These are phyloP conservation scores for Xylaria grammica DNA, from an alignment of 495 filamentous ascomycete genomes.

Conservation along the genomic window DNA sequence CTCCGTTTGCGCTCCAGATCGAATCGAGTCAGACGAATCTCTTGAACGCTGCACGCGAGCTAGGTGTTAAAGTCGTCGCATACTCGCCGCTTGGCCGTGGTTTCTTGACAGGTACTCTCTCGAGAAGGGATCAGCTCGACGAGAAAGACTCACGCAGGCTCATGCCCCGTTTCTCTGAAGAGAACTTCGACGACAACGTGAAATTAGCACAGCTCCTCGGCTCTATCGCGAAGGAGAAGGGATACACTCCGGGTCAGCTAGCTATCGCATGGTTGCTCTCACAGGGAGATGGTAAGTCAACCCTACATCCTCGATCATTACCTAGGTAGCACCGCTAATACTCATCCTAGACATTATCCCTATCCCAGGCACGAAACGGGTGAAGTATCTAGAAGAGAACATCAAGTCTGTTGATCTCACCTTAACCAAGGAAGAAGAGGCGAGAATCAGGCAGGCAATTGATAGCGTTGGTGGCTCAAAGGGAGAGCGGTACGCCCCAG, in stretches of 20 bases:
- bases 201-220: conserved; percentile 48
- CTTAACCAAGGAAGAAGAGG: conserved; percentile 41
- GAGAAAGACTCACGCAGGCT: conserved; percentile 44
- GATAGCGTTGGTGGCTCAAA: conserved; percentile 38
- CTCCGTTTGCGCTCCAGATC: conserved; percentile 63
- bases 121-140: conserved; percentile 50
- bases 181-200: conserved; percentile 58
- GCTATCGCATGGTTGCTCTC: conserved; percentile 62
- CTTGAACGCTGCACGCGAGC: conserved; percentile 58
- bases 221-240: conserved; percentile 52
- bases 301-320: not conserved
- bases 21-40: conserved; percentile 52
- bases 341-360: conserved; percentile 53
- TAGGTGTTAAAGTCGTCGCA: conserved; percentile 62
- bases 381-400: conserved; percentile 49
- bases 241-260: conserved; percentile 52
- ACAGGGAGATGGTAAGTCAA: conserved; percentile 56
- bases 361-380: conserved; percentile 55
- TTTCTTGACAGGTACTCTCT: conserved; percentile 57
- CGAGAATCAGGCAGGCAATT: conserved; percentile 35
- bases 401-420: conserved; percentile 32
- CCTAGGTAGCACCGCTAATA: not conserved
- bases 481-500: conserved; percentile 41
- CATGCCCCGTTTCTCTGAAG: conserved; percentile 54
- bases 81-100: conserved; percentile 69